These are phyloP conservation scores for Ceratobasidium sp. DNA, from an alignment of 1,284 basidiomycete genomes.

Conservation along the genomic window DNA sequence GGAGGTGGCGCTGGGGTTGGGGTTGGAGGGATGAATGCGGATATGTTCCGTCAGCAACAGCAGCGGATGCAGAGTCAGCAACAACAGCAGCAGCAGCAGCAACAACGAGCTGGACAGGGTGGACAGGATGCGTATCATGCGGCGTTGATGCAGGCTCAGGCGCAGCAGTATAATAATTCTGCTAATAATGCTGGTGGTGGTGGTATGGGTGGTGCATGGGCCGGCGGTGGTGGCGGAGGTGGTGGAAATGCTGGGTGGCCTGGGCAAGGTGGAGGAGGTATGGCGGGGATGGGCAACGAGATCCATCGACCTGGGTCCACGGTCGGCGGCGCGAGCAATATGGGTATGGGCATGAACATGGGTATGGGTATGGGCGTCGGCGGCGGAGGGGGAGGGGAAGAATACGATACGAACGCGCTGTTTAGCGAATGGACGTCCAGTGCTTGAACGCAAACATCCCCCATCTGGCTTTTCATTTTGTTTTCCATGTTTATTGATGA, in stretches of 20 bases:
- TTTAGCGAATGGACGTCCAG: constrained; percentile 46
- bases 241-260: background rate
- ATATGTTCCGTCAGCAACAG: constrained; percentile 29
- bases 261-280: background rate
- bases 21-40: background rate
- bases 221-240: constrained; percentile 2
- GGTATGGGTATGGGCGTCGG: background rate
- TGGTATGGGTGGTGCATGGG: background rate
- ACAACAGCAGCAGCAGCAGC: constrained; percentile 24
- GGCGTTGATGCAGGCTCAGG: constrained; percentile 39
- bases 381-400: background rate
- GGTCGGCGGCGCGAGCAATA: background rate
- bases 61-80: background rate
- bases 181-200: background rate
- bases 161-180: constrained; percentile 20
- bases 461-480: constrained; percentile 7
- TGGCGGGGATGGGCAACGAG: background rate
- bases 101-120: background rate
- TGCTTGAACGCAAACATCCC: background rate
- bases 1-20: background rate
- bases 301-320: background rate
- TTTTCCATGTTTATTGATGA: background rate
- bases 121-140: constrained; percentile 38
- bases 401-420: constrained; percentile 42
- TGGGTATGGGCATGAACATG: constrained; percentile 16